phyloP scores from a whole-genome alignment of 345 rosid genomes.

The Dipteronia sinensis region DNA sequence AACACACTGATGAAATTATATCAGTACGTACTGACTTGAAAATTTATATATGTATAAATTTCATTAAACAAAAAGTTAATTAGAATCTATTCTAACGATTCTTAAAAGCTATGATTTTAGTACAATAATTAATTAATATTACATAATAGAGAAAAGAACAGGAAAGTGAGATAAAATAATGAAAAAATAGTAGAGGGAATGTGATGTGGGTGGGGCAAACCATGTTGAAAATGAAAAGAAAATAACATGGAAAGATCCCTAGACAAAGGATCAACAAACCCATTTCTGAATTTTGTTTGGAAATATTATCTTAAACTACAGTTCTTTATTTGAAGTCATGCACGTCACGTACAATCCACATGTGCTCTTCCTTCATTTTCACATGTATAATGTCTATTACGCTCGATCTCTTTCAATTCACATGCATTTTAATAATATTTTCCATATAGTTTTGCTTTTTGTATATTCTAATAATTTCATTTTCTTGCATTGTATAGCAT shows the following conservation, averaged over 20 bases:
- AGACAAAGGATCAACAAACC: conserved; percentile 29
- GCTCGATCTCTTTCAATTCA: too few species aligned
- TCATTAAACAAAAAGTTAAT: too few species aligned
- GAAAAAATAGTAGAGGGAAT: background rate
- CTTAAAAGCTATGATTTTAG: too few species aligned
- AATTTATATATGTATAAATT: too few species aligned
- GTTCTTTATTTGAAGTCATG: conserved; percentile 25
- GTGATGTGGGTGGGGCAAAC: background rate
- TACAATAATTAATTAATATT: too few species aligned
- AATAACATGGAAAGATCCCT: conserved; percentile 48
- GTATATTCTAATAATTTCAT: background rate
- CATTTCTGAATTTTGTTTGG: background rate
- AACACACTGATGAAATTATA: too few species aligned
- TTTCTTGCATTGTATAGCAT: background rate
- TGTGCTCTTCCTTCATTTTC: background rate
- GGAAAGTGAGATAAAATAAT: background rate
- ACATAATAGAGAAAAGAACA: background rate
- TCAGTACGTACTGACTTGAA: too few species aligned
- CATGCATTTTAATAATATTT: too few species aligned
- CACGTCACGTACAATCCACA: conserved; percentile 36
- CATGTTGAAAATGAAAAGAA: conserved; percentile 9
- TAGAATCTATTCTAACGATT: too few species aligned
- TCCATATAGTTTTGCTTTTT: too few species aligned
- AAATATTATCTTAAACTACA: conserved; percentile 32
- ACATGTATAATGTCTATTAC: background rate